Evolutionary conservation across 148 eudicot genomes (phyloP).

Genomic region (Fallopia convolvulus): DNA sequence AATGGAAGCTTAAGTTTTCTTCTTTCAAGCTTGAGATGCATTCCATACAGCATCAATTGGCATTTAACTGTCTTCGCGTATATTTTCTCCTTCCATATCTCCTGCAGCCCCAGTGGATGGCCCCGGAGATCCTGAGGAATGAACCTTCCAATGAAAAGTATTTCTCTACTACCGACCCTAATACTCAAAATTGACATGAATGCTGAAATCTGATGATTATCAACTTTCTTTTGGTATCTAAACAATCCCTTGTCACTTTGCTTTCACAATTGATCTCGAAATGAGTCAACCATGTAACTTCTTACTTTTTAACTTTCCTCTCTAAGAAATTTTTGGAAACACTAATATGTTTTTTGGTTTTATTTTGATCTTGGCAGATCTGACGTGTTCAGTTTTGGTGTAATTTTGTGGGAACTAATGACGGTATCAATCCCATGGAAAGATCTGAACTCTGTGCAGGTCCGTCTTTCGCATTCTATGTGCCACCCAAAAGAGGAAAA

Average conservation of each 20-base stretch:
- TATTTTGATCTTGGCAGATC: conserved; percentile 39
- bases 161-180: conserved; percentile 3
- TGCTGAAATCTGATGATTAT: not conserved
- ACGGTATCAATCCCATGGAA: conserved; percentile 70
- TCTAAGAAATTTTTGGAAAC: not conserved
- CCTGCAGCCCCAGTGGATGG: conserved; percentile 97
- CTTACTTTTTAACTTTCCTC: not conserved
- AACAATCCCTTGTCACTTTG: not conserved
- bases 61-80: not conserved
- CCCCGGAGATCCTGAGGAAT: conserved; percentile 83
- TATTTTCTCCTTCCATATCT: not conserved
- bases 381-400: conserved; percentile 85
- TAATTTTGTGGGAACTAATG: conserved; percentile 78
- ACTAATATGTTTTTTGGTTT: not conserved
- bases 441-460: conserved; percentile 67
- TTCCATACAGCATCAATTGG: not conserved
- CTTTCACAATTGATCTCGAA: not conserved
- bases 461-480: conserved; percentile 13
- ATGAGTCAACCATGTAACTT: not conserved
- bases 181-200: not conserved
- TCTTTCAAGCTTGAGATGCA: not conserved
- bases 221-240: not conserved
- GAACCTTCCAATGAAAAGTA: conserved; percentile 75
- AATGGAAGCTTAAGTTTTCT: not conserved
- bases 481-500: not conserved